Evolutionary conservation across 2,329 filamentous ascomycete species (phyloP), one percentile per base, ranked within the genome.

Genomic region (Colletotrichum echinochloae): DNA sequence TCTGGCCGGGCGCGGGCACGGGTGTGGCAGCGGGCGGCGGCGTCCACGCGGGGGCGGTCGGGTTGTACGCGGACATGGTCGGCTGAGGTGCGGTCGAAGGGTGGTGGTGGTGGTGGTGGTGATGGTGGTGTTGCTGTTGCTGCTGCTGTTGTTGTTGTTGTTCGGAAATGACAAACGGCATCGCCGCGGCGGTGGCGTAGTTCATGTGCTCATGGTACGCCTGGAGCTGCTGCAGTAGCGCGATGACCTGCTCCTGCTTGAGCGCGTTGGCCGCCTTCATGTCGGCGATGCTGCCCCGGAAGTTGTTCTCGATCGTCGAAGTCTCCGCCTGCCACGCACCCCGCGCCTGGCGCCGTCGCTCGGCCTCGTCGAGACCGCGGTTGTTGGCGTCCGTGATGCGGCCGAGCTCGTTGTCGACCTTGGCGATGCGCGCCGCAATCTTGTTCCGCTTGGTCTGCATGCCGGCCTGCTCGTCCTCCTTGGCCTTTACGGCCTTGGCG

Each of bases 331-430:
- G 80, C 73, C 86, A 85, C 1, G 79, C 78, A 26, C 79, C 79
- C 5, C 84, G 84, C 66, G 87, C 85, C 74, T 88, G 87, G 14
- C 83, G 83, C 48, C 86, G 84, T 12, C 87, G 86, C 74, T 90
- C 89, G 65, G 89, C 90, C 77, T 91, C 90, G 72, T 90, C 87
- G 26, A 90, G 83, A 1, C 89, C 89, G 59, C 90, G 86, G 60
- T 85, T 86, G 78, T 92, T 92, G 74, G 91, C 91, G 74, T 91
- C 89, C 30, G 87, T 86, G 74, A 94, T 90, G 75, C 90, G 90
- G 66, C 90, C 89, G 74, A 92, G 87, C 79, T 94, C 92, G 74
- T 89, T 90, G 74, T 92, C 90, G 30, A 94, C 89, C 82, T 93
- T 93, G 77, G 87, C 86, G 75, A 93, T 91, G 60, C 92, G 90